Evolutionary conservation across 1,284 basidiomycete species (phyloP), one percentile per base, ranked within the genome.

Genomic region (Naganishia liquefaciens): DNA sequence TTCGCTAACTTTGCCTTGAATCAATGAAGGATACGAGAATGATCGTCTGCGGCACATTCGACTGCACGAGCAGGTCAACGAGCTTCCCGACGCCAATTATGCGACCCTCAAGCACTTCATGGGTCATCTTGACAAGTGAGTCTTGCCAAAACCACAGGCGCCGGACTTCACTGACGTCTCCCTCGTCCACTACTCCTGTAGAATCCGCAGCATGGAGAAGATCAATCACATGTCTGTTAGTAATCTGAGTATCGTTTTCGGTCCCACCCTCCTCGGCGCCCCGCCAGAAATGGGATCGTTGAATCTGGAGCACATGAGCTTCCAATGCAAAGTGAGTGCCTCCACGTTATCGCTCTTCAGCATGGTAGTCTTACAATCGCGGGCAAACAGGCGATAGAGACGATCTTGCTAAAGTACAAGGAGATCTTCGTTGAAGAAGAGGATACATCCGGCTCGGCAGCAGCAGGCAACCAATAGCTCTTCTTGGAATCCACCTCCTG

Each of bases 71-170:
- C 87, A 91, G 60, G 94, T 99, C 54, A 99, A 99, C 75, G 94
- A 97, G 71, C 83, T 99, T 58, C 96, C 95, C 3, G 95, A 99
- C 80, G 86, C 96, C 15, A 97, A 99, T 79, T 99, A 99, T 74
- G 92, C 96, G 0, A 97, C 95, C 1, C 83, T 99, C 62, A 98
- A 98, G 77, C 97, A 86, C 77, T 89, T 99, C 75, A 85, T 99
- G 84, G 93, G 89, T 11, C 95, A 99, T 80, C 80, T 99, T 67
- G 85, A 97, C 81, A 87, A 85, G 91, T 93, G 70, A 68, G 83
- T 78, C 5, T 0, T 25, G 69, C 47, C 25, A 37, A 33, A 51
- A 17, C 53, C 53, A 7, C 10, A 2, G 33, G 13, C 13, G 6
- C 33, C 2, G 4, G 9, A 13, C 33, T 5, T 37, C 33, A 37